Evolutionary conservation across 345 rosid species (phyloP).

Genomic region (Trapa incisa): DNA sequence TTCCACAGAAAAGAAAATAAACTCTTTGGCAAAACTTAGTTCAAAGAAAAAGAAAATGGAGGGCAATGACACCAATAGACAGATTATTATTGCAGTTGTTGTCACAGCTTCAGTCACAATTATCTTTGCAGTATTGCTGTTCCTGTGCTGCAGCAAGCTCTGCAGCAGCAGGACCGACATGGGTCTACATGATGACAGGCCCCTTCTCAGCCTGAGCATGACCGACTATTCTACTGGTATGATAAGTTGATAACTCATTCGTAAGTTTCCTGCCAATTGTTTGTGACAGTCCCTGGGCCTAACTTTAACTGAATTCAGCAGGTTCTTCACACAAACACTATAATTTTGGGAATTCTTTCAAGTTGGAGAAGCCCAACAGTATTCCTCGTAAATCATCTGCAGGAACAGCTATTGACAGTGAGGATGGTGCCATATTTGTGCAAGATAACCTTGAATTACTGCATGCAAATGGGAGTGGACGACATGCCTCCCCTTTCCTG

Average conservation of each 20-base stretch:
- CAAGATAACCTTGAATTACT: conserved; percentile 9
- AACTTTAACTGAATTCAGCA: conserved; percentile 18
- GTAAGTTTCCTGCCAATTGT: background rate
- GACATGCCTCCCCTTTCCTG: conserved; percentile 21
- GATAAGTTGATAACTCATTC: background rate
- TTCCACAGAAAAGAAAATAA: no score
- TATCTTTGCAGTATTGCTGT: conserved; percentile 48
- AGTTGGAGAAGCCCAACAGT: conserved; percentile 23
- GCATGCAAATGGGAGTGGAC: conserved; percentile 9
- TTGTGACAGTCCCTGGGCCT: conserved; percentile 4
- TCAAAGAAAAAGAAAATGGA: conserved; percentile 9
- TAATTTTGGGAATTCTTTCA: conserved; percentile 29
- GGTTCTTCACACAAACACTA: conserved; percentile 44
- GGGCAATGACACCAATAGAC: conserved; percentile 17
- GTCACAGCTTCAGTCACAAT: conserved; percentile 64
- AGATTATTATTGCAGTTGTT: conserved; percentile 52
- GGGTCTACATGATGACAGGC: conserved; percentile 60
- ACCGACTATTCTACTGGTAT: conserved; percentile 58
- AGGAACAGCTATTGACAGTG: conserved; percentile 17
- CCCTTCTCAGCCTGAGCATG: conserved; percentile 78
- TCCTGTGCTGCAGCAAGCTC: conserved; percentile 42
- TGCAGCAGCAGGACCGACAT: conserved; percentile 28
- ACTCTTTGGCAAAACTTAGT: background rate
- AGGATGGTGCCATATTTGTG: conserved; percentile 9
- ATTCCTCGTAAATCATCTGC: conserved; percentile 22